Evolutionary conservation across 1,284 basidiomycete species (phyloP).

Genomic region (Laetiporus sulphureus): DNA sequence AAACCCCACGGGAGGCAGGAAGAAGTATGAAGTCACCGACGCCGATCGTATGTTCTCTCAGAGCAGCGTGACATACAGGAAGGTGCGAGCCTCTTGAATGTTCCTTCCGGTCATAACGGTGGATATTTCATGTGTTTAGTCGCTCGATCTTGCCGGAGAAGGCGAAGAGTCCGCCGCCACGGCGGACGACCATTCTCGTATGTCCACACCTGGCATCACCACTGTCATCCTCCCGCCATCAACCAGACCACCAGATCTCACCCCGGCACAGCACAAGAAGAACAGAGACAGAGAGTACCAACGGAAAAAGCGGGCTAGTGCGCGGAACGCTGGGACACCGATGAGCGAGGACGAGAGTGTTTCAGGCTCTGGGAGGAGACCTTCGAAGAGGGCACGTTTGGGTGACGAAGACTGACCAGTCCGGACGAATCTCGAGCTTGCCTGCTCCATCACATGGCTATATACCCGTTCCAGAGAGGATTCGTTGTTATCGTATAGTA

Average conservation of each 20-base stretch:
- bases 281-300: constrained; percentile 70
- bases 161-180: constrained; percentile 56
- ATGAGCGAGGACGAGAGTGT: constrained; percentile 64
- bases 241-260: constrained; percentile 52
- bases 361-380: constrained; percentile 42
- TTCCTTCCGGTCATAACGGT: constrained; percentile 21
- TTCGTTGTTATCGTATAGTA: neutral
- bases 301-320: constrained; percentile 59
- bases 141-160: constrained; percentile 66
- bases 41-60: constrained; percentile 74
- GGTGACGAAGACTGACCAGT: constrained; percentile 44
- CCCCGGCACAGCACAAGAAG: constrained; percentile 67
- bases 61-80: constrained; percentile 67
- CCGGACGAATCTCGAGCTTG: neutral
- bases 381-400: constrained; percentile 55
- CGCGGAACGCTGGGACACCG: constrained; percentile 46
- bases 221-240: constrained; percentile 72
- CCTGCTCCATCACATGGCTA: neutral
- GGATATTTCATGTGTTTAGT: too few species aligned
- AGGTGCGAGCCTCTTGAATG: constrained; percentile 51
- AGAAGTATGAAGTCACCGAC: constrained; percentile 68
- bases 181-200: constrained; percentile 45
- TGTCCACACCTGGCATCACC: constrained; percentile 57
- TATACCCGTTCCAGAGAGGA: neutral
- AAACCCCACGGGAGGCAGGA: constrained; percentile 56